Percentiles rank a stretch among this genome's conserved stretches.
Conservation (phyloP, 1,284 basidiomycete species). For the Athelia psychrophila region DNA sequence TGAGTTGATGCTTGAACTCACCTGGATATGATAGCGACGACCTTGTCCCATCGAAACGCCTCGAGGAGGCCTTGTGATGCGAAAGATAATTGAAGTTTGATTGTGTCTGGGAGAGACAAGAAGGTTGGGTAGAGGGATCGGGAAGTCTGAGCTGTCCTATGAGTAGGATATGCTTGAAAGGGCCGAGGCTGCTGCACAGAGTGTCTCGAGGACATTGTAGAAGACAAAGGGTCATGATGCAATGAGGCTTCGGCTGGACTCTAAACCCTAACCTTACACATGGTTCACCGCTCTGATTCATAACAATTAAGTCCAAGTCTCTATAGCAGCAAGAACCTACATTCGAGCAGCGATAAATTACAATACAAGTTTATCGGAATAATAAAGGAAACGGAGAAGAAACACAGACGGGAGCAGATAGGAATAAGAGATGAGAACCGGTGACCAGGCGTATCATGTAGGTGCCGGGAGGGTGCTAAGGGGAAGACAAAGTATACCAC, state of each 20-base stretch:
- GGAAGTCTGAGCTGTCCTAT: conserved; percentile 25
- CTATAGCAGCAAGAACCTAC: conserved; percentile 1
- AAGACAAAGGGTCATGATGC: too few species aligned
- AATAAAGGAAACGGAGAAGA: background rate
- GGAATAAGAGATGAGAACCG: background rate
- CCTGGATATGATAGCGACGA: conserved; percentile 51
- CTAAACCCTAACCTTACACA: too few species aligned
- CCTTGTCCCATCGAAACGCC: conserved; percentile 68
- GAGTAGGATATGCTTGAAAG: background rate
- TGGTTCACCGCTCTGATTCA: too few species aligned
- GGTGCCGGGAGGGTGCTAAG: background rate
- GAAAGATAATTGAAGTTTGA: conserved; percentile 57
- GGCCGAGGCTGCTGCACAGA: background rate
- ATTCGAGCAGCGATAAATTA: conserved; percentile 1
- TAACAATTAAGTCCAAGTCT: background rate
- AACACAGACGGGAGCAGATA: too few species aligned
- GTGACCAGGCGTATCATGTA: background rate
- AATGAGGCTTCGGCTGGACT: too few species aligned
- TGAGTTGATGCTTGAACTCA: conserved; percentile 19
- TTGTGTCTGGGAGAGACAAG: conserved; percentile 58
- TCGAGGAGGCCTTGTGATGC: conserved; percentile 61
- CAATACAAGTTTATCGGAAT: background rate
- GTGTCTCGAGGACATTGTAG: background rate
- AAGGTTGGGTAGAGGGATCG: conserved; percentile 63
- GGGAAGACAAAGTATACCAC: background rate